Evolutionary conservation across 1,139 yeast genomes (phyloP), one percentile per base, ranked within the genome.

Genomic region (Suhomyces maxii): DNA sequence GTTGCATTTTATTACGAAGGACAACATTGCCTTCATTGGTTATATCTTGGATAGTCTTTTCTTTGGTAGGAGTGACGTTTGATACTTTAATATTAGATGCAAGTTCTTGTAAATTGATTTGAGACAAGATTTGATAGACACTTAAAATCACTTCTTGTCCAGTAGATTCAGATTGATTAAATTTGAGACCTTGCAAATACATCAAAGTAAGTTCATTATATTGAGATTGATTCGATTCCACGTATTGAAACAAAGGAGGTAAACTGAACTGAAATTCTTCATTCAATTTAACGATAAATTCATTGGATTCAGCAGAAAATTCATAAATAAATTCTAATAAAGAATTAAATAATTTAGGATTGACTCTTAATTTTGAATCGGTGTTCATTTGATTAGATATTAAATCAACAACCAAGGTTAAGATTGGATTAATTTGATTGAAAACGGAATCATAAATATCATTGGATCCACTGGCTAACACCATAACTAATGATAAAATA

Each of bases 301-400:
- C 80, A n/a, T 64, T 59, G 0, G 89, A 83, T 54, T 84, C 85
- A 23, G 85, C 73, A 18, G 87, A 77, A 56, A 86, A 79, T 57
- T 84, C 89, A 62, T 83, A 85, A 34, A 84, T 61, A 49, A 85
- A 77, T 53, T 83, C 89, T 39, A 86, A 64, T 42, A 82, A 67
- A 3, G 83, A 66, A 52, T 80, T 77, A 53, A 79, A 75, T 34
- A 85, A 63, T 42, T 71, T 74, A 4, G 61, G 53, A 3, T 82
- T 60, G 12, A 78, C 63, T 44, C 67, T 72, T 42, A 76, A 57
- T 7, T 62, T 49, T 26, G 61, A 56, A 8, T 63, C 50, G 28
- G 58, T 55, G 32, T 66, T 53, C n/a, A 50, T 36, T 39, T 53
- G 54, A 46, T 53, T 67, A 34, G 69, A 65, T 36, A 81, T 58